phyloP scores from a whole-genome alignment of 2,329 filamentous ascomycete species.

The Trichoderma aggressivum region DNA sequence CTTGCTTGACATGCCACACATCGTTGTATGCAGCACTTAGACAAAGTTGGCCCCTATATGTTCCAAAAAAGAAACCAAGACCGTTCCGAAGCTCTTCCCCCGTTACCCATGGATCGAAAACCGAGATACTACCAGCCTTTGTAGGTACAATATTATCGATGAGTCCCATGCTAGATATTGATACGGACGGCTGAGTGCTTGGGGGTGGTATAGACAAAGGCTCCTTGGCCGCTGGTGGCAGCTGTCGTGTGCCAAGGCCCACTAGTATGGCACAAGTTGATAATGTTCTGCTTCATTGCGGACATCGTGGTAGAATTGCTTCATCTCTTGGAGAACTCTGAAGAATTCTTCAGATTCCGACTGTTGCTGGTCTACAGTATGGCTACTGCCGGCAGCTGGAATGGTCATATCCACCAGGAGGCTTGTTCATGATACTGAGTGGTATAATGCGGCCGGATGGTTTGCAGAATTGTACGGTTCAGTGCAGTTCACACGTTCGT shows the following conservation, averaged over 20 bases:
- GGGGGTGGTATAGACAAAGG: background rate
- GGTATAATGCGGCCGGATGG: background rate
- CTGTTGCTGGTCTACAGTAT: background rate
- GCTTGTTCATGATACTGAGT: background rate
- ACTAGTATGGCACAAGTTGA: constrained; percentile 27
- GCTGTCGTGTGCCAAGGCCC: constrained; percentile 17
- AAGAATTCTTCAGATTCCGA: constrained; percentile 22
- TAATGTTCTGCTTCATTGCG: constrained; percentile 31
- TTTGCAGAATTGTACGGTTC: background rate
- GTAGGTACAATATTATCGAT: constrained; percentile 33
- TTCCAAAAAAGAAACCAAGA: constrained; percentile 39
- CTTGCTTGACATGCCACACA: constrained; percentile 36
- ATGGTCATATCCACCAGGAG: background rate
- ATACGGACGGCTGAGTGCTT: background rate
- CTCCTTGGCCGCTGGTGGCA: background rate
- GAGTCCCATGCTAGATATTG: background rate
- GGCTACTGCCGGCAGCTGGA: background rate
- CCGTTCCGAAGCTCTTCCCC: constrained; percentile 43
- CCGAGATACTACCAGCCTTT: constrained; percentile 27
- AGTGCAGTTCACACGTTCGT: background rate
- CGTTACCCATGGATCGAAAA: constrained; percentile 41
- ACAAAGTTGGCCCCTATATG: constrained; percentile 34
- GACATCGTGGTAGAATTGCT: constrained; percentile 29
- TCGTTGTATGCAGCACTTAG: constrained; percentile 43
- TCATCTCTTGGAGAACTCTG: constrained; percentile 25